Base-by-base conservation (phyloP, 2,329 filamentous ascomycete species). In the Cadophora sp. region DNA sequence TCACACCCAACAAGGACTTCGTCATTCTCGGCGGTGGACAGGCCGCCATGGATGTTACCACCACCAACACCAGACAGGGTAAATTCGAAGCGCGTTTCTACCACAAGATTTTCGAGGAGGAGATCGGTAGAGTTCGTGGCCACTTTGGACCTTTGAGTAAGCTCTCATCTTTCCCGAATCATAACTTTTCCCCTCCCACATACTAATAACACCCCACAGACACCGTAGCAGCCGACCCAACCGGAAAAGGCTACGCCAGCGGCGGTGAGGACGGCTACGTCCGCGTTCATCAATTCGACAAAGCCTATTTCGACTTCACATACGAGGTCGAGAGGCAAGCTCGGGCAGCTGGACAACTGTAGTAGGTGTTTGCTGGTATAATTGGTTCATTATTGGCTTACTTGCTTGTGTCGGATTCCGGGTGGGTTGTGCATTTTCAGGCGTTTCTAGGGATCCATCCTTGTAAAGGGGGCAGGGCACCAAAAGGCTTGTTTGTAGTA, bases 81-180 rank as follows among this genome's bases (percentile, higher is more conserved):
- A 98, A 98, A 84, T 99, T 99, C 85, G 96, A 99, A 83, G 96
- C 96, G 55, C 91, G 96, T 74, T 99, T 99, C 87, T 99, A 97
- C 87, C 96, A 99, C 90, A 98, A 97, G 88, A 91, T 99, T 80
- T 98, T 99, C 80, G 94, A 97, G 83, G 95, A 99, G 82, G 96
- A 99, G 85, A 95, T 98, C 78, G 96, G 96, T 75, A 91, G 96
- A 85, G 96, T 99, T 73, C 89, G 94, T 79, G 96, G 96, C 72
- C 96, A 99, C 82, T 99, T 99, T 83, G 96, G 96, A 79, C 76
- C 76, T 43, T 60, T 96, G 92, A 74, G 86, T 97, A 71, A 97
- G 69, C 66, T 40, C 51, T 24, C 24, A 22, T 27, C 31, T 24
- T 31, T 11, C 8, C 16, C 8, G 24, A 14, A 19, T 31, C 2